phyloP scores from a whole-genome alignment of 371 early-diverging fungal genomes.

The Cladochytrium tenue region DNA sequence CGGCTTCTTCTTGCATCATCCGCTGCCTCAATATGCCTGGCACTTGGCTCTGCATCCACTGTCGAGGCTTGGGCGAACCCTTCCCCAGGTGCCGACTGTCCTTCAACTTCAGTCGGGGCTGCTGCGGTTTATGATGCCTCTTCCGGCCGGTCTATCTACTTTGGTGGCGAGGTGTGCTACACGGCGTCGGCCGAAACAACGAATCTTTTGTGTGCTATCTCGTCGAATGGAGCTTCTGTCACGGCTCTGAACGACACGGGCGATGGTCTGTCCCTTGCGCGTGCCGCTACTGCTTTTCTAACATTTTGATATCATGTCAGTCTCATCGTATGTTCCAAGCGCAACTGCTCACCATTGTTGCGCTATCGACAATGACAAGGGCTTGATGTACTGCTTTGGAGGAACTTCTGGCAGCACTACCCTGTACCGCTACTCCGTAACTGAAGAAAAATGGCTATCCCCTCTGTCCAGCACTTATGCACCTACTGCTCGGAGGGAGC shows the following conservation, averaged over 20 bases:
- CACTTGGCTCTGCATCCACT: too few relatives aligned
- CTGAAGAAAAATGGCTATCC: background rate
- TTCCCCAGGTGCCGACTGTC: background rate
- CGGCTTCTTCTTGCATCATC: too few relatives aligned
- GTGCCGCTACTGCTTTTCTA: too few relatives aligned
- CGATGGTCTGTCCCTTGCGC: too few relatives aligned
- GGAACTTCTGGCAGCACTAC: background rate
- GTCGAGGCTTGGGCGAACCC: background rate
- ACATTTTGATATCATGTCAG: too few relatives aligned
- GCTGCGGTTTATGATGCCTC: background rate
- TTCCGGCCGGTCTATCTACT: background rate
- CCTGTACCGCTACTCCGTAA: background rate
- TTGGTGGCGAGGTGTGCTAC: background rate
- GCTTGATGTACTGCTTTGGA: background rate
- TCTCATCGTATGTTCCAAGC: background rate
- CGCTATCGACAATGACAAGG: background rate
- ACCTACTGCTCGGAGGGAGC: background rate
- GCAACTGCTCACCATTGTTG: background rate
- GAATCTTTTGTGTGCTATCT: background rate
- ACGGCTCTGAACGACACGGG: background rate
- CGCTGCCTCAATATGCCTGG: too few relatives aligned
- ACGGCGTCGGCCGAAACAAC: background rate
- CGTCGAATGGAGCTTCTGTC: background rate
- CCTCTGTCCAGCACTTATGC: background rate
- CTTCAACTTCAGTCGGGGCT: background rate